Conservation (phyloP, 495 filamentous ascomycete species). For the Beverwykella pulmonaria region DNA sequence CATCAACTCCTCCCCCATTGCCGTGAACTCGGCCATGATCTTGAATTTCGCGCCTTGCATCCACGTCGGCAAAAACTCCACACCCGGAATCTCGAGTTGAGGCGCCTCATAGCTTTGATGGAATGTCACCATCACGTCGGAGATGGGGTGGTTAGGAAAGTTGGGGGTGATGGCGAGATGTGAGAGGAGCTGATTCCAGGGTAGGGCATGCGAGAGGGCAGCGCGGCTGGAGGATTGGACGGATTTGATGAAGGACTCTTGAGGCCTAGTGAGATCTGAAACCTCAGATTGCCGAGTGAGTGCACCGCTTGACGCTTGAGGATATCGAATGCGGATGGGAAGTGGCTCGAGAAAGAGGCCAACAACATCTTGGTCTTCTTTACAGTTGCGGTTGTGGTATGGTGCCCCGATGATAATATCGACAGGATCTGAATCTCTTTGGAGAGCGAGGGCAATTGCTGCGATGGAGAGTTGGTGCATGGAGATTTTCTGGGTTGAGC, state of each 20-base stretch:
- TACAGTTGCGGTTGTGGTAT: constrained; percentile 39
- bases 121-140: constrained; percentile 46
- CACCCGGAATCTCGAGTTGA: constrained; percentile 20
- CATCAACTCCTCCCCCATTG: not conserved
- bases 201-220: constrained; percentile 39
- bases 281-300: not conserved
- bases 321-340: constrained; percentile 42
- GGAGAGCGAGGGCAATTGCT: constrained; percentile 39
- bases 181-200: constrained; percentile 37
- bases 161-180: constrained; percentile 31
- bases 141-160: constrained; percentile 40
- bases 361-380: constrained; percentile 40
- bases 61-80: constrained; percentile 24
- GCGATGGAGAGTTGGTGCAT: constrained; percentile 43
- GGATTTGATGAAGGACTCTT: constrained; percentile 16
- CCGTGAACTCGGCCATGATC: constrained; percentile 40
- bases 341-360: constrained; percentile 47
- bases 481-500: constrained; percentile 21
- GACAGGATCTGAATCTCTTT: constrained; percentile 1
- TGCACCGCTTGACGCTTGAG: not conserved
- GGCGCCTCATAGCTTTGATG: constrained; percentile 28
- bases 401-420: constrained; percentile 44
- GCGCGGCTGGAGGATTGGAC: constrained; percentile 33
- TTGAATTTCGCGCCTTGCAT: constrained; percentile 39
- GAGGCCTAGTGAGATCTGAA: not conserved